Evolutionary conservation across 352 stramenopile genomes (phyloP).

Genomic region (Plasmopara viticola): DNA sequence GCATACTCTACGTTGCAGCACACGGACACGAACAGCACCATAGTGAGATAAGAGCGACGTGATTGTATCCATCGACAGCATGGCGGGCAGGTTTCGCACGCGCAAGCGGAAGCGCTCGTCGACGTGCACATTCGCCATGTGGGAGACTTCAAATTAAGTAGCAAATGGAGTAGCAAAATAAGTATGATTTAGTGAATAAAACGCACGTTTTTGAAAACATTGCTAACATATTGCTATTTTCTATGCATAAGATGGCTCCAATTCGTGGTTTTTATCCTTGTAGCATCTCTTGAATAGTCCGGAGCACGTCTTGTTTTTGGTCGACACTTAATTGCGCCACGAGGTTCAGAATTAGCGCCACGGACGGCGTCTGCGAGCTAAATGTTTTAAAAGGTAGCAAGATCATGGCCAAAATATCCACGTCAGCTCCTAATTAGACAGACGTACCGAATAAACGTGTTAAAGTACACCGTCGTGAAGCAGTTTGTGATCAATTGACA

Average conservation of each 20-base stretch:
- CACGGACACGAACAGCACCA: slow-evolving; percentile 38
- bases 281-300: slow-evolving; percentile 58
- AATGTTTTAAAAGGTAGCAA: background rate
- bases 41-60: slow-evolving; percentile 55
- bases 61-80: slow-evolving; percentile 50
- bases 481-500: slow-evolving; percentile 94
- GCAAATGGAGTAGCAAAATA: too few relatives aligned
- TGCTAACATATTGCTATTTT: background rate
- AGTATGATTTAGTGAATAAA: too few relatives aligned
- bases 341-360: slow-evolving; percentile 71
- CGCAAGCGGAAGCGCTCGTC: slow-evolving; percentile 33
- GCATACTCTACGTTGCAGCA: slow-evolving; percentile 33
- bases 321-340: slow-evolving; percentile 53
- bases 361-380: slow-evolving; percentile 55
- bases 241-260: slow-evolving; percentile 1
- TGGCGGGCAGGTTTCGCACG: slow-evolving; percentile 51
- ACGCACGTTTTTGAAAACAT: background rate
- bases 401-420: too few relatives aligned
- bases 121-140: background rate
- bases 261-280: slow-evolving; percentile 24
- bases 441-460: slow-evolving; percentile 91
- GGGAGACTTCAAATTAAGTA: slow-evolving; percentile 1
- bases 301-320: slow-evolving; percentile 65
- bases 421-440: background rate
- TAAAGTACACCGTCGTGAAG: slow-evolving; percentile 97